Percentiles rank a stretch among this genome's conserved stretches.
phyloP scores from a whole-genome alignment of 192 early-diverging fungal species.

The Mortierella claussenii region DNA sequence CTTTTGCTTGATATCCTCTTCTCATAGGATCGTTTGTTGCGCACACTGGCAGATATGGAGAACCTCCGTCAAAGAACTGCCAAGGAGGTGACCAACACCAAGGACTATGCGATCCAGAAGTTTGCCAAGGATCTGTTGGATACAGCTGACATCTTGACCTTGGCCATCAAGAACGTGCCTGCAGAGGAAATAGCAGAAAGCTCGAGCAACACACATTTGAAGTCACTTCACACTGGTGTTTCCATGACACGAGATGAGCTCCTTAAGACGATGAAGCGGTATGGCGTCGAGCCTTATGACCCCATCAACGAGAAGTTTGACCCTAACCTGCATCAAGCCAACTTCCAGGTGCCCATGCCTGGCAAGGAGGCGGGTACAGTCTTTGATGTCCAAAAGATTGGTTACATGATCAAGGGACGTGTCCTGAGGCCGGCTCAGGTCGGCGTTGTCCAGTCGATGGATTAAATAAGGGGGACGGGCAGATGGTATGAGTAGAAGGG shows the following conservation, averaged over 20 bases:
- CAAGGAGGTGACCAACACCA: conserved; percentile 83
- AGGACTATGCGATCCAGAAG: conserved; percentile 94
- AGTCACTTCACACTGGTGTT: conserved; percentile 88
- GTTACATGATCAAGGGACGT: conserved; percentile 93
- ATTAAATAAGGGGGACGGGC: conserved; percentile 7
- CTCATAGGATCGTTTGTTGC: conserved; percentile 90
- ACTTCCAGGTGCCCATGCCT: conserved; percentile 92
- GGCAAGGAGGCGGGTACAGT: conserved; percentile 91
- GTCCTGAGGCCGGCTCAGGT: conserved; percentile 96
- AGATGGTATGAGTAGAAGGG: no score
- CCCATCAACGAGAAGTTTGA: conserved; percentile 94
- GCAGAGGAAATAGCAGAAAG: conserved; percentile 55
- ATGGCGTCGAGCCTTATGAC: conserved; percentile 85
- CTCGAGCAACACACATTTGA: conserved; percentile 65
- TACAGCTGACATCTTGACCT: conserved; percentile 88
- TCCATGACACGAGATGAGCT: conserved; percentile 89
- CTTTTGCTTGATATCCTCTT: conserved; percentile 6
- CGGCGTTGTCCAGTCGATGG: conserved; percentile 78
- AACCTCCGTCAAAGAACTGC: conserved; percentile 92
- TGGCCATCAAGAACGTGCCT: conserved; percentile 93
- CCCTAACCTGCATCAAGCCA: conserved; percentile 92
- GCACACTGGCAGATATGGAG: conserved; percentile 95
- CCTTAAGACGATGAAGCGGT: conserved; percentile 85
- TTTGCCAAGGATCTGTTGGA: conserved; percentile 97
- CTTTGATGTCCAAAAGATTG: conserved; percentile 90